Conservation (phyloP, 768 basidiomycete genomes). For the Fomitopsis pulvina region DNA sequence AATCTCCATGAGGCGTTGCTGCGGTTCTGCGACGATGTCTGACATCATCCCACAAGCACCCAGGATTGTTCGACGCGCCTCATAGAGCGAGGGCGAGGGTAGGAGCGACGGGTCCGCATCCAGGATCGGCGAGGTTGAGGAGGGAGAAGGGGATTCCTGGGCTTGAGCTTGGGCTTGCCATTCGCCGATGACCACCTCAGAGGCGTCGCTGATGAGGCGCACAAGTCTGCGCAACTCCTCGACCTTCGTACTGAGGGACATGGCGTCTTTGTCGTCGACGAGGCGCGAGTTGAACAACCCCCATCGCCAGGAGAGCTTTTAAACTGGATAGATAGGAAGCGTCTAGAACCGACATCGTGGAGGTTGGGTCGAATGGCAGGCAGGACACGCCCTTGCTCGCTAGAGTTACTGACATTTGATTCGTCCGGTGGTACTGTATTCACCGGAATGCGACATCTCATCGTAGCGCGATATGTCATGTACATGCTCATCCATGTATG, state of each 20-base stretch:
- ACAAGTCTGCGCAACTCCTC: neutral
- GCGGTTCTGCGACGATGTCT: constrained; percentile 4
- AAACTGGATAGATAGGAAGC: too few relatives aligned
- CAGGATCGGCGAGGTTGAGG: neutral
- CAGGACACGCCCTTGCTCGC: too few relatives aligned
- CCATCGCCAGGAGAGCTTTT: too few relatives aligned
- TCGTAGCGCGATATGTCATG: too few relatives aligned
- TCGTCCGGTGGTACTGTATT: too few relatives aligned
- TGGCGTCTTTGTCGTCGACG: neutral
- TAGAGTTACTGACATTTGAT: too few relatives aligned
- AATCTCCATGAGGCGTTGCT: constrained; percentile 5
- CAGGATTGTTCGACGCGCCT: neutral
- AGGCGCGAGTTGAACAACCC: too few relatives aligned
- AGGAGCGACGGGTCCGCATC: neutral
- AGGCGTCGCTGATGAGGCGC: constrained; percentile 2
- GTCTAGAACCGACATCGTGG: too few relatives aligned
- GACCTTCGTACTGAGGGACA: neutral
- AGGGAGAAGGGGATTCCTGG: neutral
- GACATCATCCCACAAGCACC: constrained; percentile 3
- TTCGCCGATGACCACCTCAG: constrained; percentile 7
- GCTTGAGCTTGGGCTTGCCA: neutral
- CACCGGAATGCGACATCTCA: too few relatives aligned
- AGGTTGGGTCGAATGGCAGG: too few relatives aligned
- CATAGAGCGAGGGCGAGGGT: neutral
- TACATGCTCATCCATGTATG: too few relatives aligned